Base-by-base conservation (phyloP, 2,329 filamentous ascomycete species). In the Epicoccum nigrum region DNA sequence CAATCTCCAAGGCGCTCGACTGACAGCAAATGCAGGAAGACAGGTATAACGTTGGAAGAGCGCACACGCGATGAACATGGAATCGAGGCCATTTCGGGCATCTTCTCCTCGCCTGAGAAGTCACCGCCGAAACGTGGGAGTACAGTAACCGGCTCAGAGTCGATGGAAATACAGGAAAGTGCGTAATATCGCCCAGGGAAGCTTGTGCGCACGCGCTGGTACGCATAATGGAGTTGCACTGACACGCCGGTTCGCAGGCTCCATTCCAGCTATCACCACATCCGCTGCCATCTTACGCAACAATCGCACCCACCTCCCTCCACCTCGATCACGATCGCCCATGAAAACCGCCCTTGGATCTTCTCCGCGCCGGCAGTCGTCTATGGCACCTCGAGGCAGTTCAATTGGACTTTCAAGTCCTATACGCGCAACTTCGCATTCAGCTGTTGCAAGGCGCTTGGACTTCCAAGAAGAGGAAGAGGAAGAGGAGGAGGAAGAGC, bases 61-160 rank as follows among this genome's bases (percentile, higher is more conserved):
- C 90, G 90, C 44, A 79, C 86, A 54, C 88, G 91, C 76, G 93
- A 97, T 75, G 92, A 95, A 71, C 81, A 96, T 80, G 94, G 93
- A 73, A 86, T 99, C 79, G 91, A 97, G 71, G 88, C 90, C 28
- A 83, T 96, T 51, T 89, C 93, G 28, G 85, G 85, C 60, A 85
- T 97, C 59, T 96, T 96, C 74, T 97, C 92, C 7, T 96, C 92
- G 16, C 92, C 92, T 12, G 83, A 85, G 59, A 89, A 86, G 65
- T 76, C 73, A 45, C 81, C 80, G n/a, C 77, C 79, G 1, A 71
- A 62, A 59, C 60, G 56, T 42, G 60, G 50, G 16, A 67, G 56
- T 1, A 81, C 79, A 12, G 74, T 80, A 32, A 76, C 76, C 19
- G 78, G 78, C 15, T 84, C 83, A 23, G 81, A 81, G 64, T 79